Percentiles rank a stretch among this genome's conserved stretches.
These are phyloP conservation scores for Ormosia semicastrata DNA, from an alignment of 306 rosid species.

Conservation along the genomic window DNA sequence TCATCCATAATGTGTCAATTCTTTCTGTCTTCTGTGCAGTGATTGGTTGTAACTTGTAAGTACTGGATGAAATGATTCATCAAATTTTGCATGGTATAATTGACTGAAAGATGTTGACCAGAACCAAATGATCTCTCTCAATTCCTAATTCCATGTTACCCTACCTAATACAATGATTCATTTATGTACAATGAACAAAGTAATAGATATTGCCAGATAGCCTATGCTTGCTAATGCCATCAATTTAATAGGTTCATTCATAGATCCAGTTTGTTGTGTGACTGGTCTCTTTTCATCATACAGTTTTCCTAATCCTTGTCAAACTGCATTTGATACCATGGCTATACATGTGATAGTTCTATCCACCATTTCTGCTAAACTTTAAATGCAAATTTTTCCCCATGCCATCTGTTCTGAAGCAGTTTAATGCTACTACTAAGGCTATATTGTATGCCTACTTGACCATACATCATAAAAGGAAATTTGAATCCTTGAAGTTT, in stretches of 20 bases:
- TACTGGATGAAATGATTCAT: constrained; percentile 6
- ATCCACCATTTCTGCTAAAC: not conserved
- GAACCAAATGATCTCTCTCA: not conserved
- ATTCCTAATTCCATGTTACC: constrained; percentile 17
- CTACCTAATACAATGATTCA: constrained; percentile 20
- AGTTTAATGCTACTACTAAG: constrained; percentile 12
- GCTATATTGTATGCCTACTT: constrained; percentile 9
- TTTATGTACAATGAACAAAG: constrained; percentile 4
- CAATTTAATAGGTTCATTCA: not conserved
- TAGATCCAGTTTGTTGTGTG: not conserved
- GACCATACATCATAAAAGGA: constrained; percentile 33
- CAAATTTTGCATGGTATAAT: not conserved
- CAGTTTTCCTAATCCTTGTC: not conserved
- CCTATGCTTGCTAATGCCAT: not conserved
- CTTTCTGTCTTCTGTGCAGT: not conserved
- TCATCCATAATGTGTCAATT: not conserved
- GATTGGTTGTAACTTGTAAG: not conserved
- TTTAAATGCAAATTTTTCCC: constrained; percentile 21
- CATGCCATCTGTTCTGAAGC: constrained; percentile 15
- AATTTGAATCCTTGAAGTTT: constrained; percentile 26
- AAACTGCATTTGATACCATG: not conserved
- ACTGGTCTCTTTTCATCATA: not conserved
- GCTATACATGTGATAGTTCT: not conserved
- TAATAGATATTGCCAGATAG: not conserved
- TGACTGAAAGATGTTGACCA: constrained; percentile 3